Evolutionary conservation across 371 early-diverging fungal genomes (phyloP).

Genomic region (Rhizomucor pusillus): DNA sequence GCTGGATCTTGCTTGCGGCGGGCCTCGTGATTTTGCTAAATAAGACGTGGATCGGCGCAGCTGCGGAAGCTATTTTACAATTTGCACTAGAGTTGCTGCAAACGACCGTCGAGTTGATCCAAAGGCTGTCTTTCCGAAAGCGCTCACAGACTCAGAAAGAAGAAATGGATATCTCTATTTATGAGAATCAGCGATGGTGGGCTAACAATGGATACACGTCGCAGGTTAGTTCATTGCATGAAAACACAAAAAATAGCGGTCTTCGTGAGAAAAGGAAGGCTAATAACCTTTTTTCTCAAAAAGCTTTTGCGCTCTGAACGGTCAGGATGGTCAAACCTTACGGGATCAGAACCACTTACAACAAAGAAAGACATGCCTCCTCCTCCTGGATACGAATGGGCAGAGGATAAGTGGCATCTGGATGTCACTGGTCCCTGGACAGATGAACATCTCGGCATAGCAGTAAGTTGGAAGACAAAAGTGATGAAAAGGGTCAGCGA

Average conservation of each 20-base stretch:
- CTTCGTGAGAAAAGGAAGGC: too few relatives aligned
- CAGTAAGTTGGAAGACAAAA: slow-evolving; percentile 13
- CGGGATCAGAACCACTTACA: slow-evolving; percentile 22
- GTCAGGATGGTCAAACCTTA: slow-evolving; percentile 26
- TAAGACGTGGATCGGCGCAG: slow-evolving; percentile 20
- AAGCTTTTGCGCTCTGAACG: slow-evolving; percentile 27
- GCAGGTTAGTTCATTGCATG: slow-evolving; percentile 11
- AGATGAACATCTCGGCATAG: slow-evolving; percentile 23
- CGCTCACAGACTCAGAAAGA: background rate
- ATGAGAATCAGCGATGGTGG: slow-evolving; percentile 32
- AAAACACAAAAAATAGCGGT: too few relatives aligned
- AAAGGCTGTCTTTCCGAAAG: background rate
- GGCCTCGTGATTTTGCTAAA: slow-evolving; percentile 16
- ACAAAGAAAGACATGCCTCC: slow-evolving; percentile 19
- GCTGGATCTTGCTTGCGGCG: slow-evolving; percentile 13
- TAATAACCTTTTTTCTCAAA: too few relatives aligned
- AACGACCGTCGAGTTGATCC: slow-evolving; percentile 3
- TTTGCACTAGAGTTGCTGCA: slow-evolving; percentile 6
- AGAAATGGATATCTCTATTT: slow-evolving; percentile 15
- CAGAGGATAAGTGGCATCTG: slow-evolving; percentile 19
- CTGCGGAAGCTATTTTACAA: slow-evolving; percentile 10
- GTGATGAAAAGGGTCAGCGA: too few relatives aligned
- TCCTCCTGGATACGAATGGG: slow-evolving; percentile 17
- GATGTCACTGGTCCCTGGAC: slow-evolving; percentile 30
- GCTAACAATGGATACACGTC: slow-evolving; percentile 17